Conservation (phyloP, 148 eudicot species). For the Chenopodium quinoa region DNA sequence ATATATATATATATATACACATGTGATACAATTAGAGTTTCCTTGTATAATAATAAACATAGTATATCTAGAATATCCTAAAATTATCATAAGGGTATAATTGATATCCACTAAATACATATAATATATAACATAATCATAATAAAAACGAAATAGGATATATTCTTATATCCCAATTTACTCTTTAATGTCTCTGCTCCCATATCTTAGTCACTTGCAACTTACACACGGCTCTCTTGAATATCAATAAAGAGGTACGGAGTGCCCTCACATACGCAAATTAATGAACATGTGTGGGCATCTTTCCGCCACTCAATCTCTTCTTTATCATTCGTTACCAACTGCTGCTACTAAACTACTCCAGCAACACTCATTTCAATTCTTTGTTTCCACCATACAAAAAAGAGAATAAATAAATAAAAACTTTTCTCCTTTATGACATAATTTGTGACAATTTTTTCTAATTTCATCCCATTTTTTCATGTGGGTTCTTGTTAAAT, state of each 20-base stretch:
- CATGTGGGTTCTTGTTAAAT: slow-evolving; percentile 22
- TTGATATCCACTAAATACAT: too few relatives aligned
- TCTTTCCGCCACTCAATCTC: slow-evolving; percentile 32
- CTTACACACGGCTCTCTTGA: neutral
- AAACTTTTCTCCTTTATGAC: neutral
- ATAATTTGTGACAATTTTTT: neutral
- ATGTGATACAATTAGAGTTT: too few relatives aligned
- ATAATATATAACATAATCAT: too few relatives aligned
- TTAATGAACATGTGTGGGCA: slow-evolving; percentile 26
- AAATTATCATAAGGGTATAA: too few relatives aligned
- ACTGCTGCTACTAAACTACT: neutral
- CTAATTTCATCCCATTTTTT: neutral
- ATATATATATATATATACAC: too few relatives aligned
- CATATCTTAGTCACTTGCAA: too few relatives aligned
- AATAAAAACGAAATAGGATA: too few relatives aligned
- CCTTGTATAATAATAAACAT: too few relatives aligned
- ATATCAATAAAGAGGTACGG: neutral
- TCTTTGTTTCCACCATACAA: slow-evolving; percentile 22
- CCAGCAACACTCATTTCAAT: slow-evolving; percentile 20
- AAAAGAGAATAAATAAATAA: too few relatives aligned
- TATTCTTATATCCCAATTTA: too few relatives aligned
- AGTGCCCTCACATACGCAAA: neutral
- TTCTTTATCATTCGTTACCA: slow-evolving; percentile 13
- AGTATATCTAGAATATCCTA: too few relatives aligned
- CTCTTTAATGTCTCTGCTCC: too few relatives aligned